Evolutionary conservation across 2,329 filamentous ascomycete genomes (phyloP).

Genomic region (Exophiala sp.): DNA sequence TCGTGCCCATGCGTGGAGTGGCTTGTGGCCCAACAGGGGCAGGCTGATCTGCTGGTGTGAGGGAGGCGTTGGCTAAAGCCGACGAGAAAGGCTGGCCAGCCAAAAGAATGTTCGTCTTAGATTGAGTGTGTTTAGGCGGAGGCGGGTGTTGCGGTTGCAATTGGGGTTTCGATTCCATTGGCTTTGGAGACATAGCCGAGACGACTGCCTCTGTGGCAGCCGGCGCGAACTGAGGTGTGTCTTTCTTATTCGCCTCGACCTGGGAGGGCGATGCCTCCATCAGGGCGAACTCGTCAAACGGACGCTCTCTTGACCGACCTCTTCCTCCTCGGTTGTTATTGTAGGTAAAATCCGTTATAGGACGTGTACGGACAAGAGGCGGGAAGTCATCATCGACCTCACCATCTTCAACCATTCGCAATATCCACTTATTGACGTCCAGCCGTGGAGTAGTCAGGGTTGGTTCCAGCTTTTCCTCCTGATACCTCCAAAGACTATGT

Average conservation of each 20-base stretch:
- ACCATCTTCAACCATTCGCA: conserved; percentile 66
- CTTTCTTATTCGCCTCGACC: conserved; percentile 56
- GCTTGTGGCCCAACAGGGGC: conserved; percentile 42
- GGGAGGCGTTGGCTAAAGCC: conserved; percentile 43
- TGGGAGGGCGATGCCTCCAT: conserved; percentile 57
- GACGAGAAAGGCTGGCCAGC: conserved; percentile 44
- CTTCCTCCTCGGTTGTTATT: conserved; percentile 63
- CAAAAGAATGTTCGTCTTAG: conserved; percentile 39
- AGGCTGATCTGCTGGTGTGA: conserved; percentile 46
- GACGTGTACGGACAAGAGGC: conserved; percentile 54
- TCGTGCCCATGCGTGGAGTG: conserved; percentile 55
- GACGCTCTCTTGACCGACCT: conserved; percentile 58
- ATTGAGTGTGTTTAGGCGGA: conserved; percentile 21
- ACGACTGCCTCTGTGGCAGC: conserved; percentile 33
- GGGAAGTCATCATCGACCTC: conserved; percentile 67
- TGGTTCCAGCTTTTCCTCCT: conserved; percentile 56
- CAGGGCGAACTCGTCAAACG: conserved; percentile 64
- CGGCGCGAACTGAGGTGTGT: conserved; percentile 51
- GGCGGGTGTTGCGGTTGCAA: conserved; percentile 4
- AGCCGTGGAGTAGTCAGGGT: conserved; percentile 50
- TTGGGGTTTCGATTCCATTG: conserved; percentile 10
- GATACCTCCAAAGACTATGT: conserved; percentile 59
- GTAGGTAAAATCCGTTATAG: conserved; percentile 62
- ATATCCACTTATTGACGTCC: conserved; percentile 61
- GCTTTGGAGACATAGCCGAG: conserved; percentile 25